Conservation (phyloP, 75 land plant species). For the Selaginella tamariscina region DNA sequence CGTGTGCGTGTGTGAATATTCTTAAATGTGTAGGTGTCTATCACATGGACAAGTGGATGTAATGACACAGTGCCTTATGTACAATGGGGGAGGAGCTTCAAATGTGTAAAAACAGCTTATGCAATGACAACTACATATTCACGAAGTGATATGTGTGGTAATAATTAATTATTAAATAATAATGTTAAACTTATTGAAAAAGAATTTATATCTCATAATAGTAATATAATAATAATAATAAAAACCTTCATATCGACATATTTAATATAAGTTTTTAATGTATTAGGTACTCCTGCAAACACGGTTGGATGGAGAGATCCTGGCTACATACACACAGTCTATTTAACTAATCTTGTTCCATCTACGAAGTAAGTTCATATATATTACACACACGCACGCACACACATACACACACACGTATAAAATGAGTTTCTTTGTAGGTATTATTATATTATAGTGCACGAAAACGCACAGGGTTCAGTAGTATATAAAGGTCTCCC, state of each 20-base stretch:
- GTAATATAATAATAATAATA: too few relatives aligned
- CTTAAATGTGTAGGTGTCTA: slow-evolving; percentile 55
- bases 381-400: too few relatives aligned
- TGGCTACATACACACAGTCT: slow-evolving; percentile 82
- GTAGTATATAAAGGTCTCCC: too few relatives aligned
- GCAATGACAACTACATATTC: slow-evolving; percentile 17
- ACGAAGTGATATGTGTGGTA: slow-evolving; percentile 89
- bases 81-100: slow-evolving; percentile 71
- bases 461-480: slow-evolving; percentile 33
- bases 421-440: background rate
- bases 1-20: background rate
- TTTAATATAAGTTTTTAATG: slow-evolving; percentile 6
- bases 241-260: too few relatives aligned
- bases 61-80: slow-evolving; percentile 65
- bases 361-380: slow-evolving; percentile 34
- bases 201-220: too few relatives aligned
- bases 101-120: too few relatives aligned
- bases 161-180: slow-evolving; percentile 5
- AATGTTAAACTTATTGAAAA: too few relatives aligned
- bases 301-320: slow-evolving; percentile 98
- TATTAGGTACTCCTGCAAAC: slow-evolving; percentile 78
- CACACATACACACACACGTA: too few relatives aligned
- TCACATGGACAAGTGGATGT: slow-evolving; percentile 99
- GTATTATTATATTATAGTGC: background rate
- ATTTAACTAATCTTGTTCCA: slow-evolving; percentile 75